Base-by-base conservation (phyloP, 1,284 basidiomycete species). In the Psilocybe mexicana region DNA sequence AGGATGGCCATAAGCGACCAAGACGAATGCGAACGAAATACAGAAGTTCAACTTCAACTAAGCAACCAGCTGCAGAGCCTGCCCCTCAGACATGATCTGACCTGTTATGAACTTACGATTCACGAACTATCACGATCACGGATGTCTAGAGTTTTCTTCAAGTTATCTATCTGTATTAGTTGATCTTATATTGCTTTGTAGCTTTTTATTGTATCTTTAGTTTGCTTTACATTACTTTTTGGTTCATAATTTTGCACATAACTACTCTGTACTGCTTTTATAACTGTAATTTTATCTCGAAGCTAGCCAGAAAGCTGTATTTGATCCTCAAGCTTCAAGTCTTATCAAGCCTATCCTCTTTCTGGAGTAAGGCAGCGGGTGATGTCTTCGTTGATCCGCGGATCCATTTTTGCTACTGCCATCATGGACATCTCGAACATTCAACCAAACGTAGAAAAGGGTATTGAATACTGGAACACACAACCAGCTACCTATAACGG, bases 401-500 rank as follows among this genome's bases (percentile, higher is more conserved):
- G 18, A 40, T 40, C 38, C 38, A 4, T 40, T 12, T 48, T 23
- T 14, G 40, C 35, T 46, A 42, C 47, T 18, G 18, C 48, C 59
- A 59, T 43, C 54, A 52, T 53, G 53, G 52, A 18, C 51, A 18
- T 33, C 12, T 35, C 55, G 55, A 48, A 59, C 49, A 36, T 47
- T 40, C 40, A 59, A 63, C 67, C 80, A 64, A 77, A 87, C 61
- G 74, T 91, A 18, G 69, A 85, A 59, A 81, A 85, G 43, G 89
- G 92, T 26, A 84, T 94, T 47, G 75, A 83, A 28, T 94, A 93
- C 68, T 94, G 92, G 92, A 80, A 77, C 23, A 79, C 76, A 0
- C 89, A 91, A 66, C 83, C 87, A 24, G 89, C 92, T 3, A 87
- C 74, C 61, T 79, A 88, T 43, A 84, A 94, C 65, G 91, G 92